Base-by-base conservation (phyloP, 345 rosid species). In the Raphanus sativus region DNA sequence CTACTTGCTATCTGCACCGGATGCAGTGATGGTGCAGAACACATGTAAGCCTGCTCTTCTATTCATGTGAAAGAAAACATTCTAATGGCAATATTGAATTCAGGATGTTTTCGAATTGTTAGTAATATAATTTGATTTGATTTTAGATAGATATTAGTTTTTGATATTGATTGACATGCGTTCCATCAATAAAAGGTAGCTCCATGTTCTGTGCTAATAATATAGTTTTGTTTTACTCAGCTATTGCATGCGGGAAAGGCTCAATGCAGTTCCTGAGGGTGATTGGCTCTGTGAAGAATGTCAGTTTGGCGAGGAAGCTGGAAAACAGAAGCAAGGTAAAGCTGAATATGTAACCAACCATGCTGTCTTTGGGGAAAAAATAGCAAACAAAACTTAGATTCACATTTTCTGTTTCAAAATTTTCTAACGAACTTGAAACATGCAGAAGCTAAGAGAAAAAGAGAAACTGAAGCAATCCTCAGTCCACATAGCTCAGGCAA, bases 221-320 rank as follows among this genome's bases (percentile, higher is more conserved):
- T 70, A 25, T 45, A 56, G 50, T 63, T 81, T 84, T 73, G 55
- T 17, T 52, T 79, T 65, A 65, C 83, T 75, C 81, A 96, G 99
- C 81, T 96, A 96, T 84, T 96, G 99, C 89, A 96, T 96, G 99
- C 84, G 84, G 75, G 93, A 86, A 84, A 96, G 84, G 95, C 87
- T 89, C 80, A 86, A 81, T 75, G 86, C 87, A 75, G 86, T 91
- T 76, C 99, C 99, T 62, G 93, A 85, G 80, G 91, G 87, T 82
- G 90, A 93, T 62, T 96, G 99, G 99, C 86, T 93, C 10, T 96
- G 99, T 75, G 99, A 96, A 84, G 98, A 90, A 82, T 96, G 99
- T 87, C 86, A 85, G 82, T 62, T 85, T 71, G 81, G 86, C 12
- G 96, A 89, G 84, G 93, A 86, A 83, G 82, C 74, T 78, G 95